A percentile compares a stretch with the other conserved stretches of the same genome.
Evolutionary conservation across 164 flowering plant genomes (phyloP).

Genomic region (Echeveria elegans): DNA sequence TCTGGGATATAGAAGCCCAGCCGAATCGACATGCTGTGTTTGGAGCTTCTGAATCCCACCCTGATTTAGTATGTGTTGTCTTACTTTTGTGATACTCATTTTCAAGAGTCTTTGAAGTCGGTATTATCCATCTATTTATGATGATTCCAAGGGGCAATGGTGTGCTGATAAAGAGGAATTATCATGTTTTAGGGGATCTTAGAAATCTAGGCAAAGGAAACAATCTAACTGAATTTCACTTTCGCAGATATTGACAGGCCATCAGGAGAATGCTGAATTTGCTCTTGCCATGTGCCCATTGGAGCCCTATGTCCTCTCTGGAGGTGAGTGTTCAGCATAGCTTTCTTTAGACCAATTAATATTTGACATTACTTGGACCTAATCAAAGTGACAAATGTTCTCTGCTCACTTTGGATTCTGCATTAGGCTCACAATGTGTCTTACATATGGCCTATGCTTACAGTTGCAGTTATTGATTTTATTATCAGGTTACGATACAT

Average conservation of each 20-base stretch:
- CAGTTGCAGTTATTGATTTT: neutral
- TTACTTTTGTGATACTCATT: neutral
- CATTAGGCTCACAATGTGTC: neutral
- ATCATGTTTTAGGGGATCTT: neutral
- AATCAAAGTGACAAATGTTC: neutral
- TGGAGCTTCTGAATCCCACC: slow-evolving; percentile 79
- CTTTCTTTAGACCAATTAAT: neutral
- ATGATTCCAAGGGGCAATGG: neutral
- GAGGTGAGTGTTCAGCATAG: slow-evolving; percentile 42
- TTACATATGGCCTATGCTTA: neutral
- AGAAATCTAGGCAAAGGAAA: neutral
- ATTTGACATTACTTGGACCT: neutral
- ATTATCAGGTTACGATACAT: neutral
- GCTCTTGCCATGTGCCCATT: slow-evolving; percentile 95
- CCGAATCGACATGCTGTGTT: slow-evolving; percentile 90
- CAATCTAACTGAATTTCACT: neutral
- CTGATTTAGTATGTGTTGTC: slow-evolving; percentile 55
- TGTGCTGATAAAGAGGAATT: neutral
- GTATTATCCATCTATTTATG: neutral
- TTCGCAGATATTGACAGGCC: slow-evolving; percentile 83
- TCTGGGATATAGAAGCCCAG: slow-evolving; percentile 93
- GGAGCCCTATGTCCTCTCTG: slow-evolving; percentile 93
- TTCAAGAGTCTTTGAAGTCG: neutral
- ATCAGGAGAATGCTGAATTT: slow-evolving; percentile 92
- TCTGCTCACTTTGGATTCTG: neutral